Percentiles rank a stretch among this genome's conserved stretches.
Evolutionary conservation across 31 red algal species (phyloP).

Genomic region (Odonthalia washingtoniensis): DNA sequence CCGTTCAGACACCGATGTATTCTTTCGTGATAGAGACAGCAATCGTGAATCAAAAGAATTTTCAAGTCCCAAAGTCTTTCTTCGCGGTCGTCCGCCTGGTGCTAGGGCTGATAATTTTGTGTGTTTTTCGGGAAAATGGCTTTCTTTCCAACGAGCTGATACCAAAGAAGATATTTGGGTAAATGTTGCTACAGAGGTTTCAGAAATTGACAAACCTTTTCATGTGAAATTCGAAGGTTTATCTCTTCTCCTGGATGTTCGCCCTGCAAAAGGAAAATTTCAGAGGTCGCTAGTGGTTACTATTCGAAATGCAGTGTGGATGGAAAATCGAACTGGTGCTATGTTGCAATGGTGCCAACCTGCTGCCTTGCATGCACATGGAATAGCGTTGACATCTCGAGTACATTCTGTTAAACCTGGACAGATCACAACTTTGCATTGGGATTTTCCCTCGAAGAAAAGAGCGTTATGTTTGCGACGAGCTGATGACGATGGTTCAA

Average conservation of each 20-base stretch:
- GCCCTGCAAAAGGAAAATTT: constrained; percentile 79
- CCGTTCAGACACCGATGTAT: constrained; percentile 82
- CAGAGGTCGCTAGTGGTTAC: constrained; percentile 78
- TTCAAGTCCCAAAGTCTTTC: constrained; percentile 54
- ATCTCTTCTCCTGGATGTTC: constrained; percentile 80
- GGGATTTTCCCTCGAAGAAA: constrained; percentile 78
- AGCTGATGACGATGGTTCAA: constrained; percentile 63
- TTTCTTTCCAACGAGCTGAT: constrained; percentile 86
- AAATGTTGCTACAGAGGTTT: constrained; percentile 65
- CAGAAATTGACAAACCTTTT: constrained; percentile 83
- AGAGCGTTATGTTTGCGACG: constrained; percentile 83
- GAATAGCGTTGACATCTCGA: constrained; percentile 75
- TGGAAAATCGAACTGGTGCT: constrained; percentile 85
- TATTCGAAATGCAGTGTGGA: constrained; percentile 80
- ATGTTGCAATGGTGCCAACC: constrained; percentile 94
- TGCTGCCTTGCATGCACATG: constrained; percentile 70
- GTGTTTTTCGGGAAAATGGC: constrained; percentile 77
- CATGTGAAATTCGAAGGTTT: constrained; percentile 60
- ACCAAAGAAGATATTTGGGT: constrained; percentile 83
- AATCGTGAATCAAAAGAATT: constrained; percentile 39
- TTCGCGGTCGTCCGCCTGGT: constrained; percentile 78
- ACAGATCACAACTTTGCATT: constrained; percentile 73
- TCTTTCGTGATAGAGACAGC: constrained; percentile 57
- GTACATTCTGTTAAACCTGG: constrained; percentile 78
- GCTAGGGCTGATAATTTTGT: constrained; percentile 63